These are phyloP conservation scores for Herpotrichia juniperi DNA, from an alignment of 2,329 filamentous ascomycete genomes.

Conservation along the genomic window DNA sequence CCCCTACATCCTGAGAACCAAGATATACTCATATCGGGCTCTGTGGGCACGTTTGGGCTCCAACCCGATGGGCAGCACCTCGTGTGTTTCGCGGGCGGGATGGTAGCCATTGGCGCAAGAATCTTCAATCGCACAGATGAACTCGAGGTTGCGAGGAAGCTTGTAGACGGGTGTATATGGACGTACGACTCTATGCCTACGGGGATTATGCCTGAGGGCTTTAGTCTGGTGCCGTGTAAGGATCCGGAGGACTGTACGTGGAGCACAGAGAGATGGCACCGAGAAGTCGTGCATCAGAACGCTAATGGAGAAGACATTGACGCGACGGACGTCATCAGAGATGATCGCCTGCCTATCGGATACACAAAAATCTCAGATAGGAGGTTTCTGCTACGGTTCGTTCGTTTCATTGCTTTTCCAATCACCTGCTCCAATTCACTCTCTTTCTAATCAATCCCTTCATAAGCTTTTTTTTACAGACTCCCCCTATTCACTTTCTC, in stretches of 20 bases:
- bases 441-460: background rate
- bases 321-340: constrained; percentile 37
- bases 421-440: background rate
- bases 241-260: constrained; percentile 50
- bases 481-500: constrained; percentile 8
- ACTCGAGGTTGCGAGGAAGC: constrained; percentile 54
- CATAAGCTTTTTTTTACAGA: no score
- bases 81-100: constrained; percentile 61
- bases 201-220: constrained; percentile 62
- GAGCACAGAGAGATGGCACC: constrained; percentile 51
- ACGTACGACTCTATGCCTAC: constrained; percentile 56
- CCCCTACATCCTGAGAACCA: constrained; percentile 72
- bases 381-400: constrained; percentile 50
- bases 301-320: constrained; percentile 21
- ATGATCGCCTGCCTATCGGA: constrained; percentile 49
- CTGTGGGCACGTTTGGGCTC: constrained; percentile 52
- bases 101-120: constrained; percentile 60
- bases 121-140: constrained; percentile 59
- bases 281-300: constrained; percentile 38
- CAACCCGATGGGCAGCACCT: constrained; percentile 57
- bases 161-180: constrained; percentile 64
- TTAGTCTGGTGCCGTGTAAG: constrained; percentile 50
- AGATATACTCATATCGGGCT: constrained; percentile 77
- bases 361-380: constrained; percentile 45
- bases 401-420: constrained; percentile 12